phyloP scores from a whole-genome alignment of 108 stramenopile species.

The Skeletonema marinoi region DNA sequence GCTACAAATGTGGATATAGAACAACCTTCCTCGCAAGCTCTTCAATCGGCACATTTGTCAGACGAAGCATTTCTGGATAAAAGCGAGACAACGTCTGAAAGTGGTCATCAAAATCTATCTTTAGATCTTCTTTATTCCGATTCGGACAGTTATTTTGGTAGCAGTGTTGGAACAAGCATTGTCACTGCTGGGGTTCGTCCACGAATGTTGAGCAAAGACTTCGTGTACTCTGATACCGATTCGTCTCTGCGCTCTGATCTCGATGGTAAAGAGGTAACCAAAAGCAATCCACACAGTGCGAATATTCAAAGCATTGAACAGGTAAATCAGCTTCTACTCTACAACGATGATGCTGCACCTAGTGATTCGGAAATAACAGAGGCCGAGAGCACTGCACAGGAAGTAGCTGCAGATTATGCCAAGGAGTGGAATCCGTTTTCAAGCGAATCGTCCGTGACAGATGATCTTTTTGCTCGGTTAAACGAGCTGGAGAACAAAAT shows the following conservation, averaged over 20 bases:
- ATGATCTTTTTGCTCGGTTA: background rate
- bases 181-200: background rate
- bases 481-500: background rate
- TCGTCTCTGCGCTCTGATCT: background rate
- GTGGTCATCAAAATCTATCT: background rate
- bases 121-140: slow-evolving; percentile 4
- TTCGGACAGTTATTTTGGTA: slow-evolving; percentile 1
- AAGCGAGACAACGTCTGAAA: background rate
- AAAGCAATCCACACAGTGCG: background rate
- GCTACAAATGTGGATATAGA: background rate
- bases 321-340: background rate
- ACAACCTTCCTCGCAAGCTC: background rate
- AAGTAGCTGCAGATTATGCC: background rate
- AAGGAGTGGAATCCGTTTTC: background rate
- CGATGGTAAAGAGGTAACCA: background rate
- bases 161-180: background rate
- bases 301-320: background rate
- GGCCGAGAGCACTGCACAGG: background rate
- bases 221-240: background rate
- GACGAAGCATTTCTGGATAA: background rate
- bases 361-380: background rate
- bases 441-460: background rate
- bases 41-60: background rate
- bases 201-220: background rate
- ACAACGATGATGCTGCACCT: background rate